Evolutionary conservation across 352 stramenopile genomes (phyloP), one percentile per base, ranked within the genome.

Genomic region (Phytophthora sansomeana): DNA sequence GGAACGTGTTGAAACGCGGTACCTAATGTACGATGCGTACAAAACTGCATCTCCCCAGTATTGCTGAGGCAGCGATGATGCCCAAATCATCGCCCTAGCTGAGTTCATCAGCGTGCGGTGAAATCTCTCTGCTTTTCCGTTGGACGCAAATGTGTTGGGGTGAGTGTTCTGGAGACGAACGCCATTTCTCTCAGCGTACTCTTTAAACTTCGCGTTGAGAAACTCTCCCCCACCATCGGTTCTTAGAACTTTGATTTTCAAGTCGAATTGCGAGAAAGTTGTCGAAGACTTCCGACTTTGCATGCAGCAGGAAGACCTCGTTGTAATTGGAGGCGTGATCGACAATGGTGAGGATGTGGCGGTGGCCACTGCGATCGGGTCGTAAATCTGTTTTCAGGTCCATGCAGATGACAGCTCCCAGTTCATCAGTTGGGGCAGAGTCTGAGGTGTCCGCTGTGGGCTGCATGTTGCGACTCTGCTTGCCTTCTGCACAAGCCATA

Each of bases 251-350:
- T 64, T 64, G 10, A 56, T 26, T 11, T 28, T 46, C 4, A 24
- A 14, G 16, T 44, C 55, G 19, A 38, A 53, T 19, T 58, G 58
- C 7, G 28, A 1, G 13, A 56, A 63, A 1, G n/a, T 51, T 58
- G 29, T 54, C 32, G 26, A 61, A 58, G 7, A 41, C 41, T n/a
- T 66, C 54, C 16, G 46, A 26, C 4, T 63, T 66, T 6, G 49
- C 48, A 13, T 53, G 55, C 16, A 65, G 48, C 0, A 71, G 44
- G 7, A n/a, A 63, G 2, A 59, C 42, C 19, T 55, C 6, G 16
- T 66, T 71, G 49, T 62, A 71, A 21, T 49, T 71, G 3, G 48
- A 62, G 1, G 41, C 54, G 5, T 71, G 63, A 14, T 62, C 55
- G 1, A 60, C 36, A 7, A 71, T 61, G 3, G 49, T 60, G 3